Evolutionary conservation across 768 basidiomycete genomes (phyloP), one percentile per base, ranked within the genome.

Genomic region (Boletus rex-veris): DNA sequence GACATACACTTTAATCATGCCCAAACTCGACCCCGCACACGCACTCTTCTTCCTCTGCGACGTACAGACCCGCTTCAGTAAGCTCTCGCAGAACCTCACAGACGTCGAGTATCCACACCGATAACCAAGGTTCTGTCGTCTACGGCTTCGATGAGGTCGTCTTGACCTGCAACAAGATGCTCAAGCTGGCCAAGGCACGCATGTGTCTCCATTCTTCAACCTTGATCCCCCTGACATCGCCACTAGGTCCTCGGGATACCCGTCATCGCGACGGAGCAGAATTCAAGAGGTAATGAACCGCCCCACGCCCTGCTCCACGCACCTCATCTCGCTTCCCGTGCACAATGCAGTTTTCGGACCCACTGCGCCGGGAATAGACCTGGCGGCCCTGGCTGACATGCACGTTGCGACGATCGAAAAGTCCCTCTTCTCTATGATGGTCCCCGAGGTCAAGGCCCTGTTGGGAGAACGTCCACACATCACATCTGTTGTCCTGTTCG

Each of bases 211-310:
- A 38, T 38, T 16, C 14, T 9, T 8, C 37, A 7, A 16, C 37
- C 5, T 38, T 8, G 16, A 38, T 18, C 15, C 2, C 19, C 9
- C 31, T 6, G 28, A 7, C 18, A 42, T 39, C 44, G 38, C 37
- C 37, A 16, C 19, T 37, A 53, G 83, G 71, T 87, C 49, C 75
- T 88, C 39, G 75, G 80, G 47, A 80, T 89, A 43, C 84, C 84
- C 40, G 84, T 95, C 10, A 66, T 94, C n/a, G 81, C 77, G 21
- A 94, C 93, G 0, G 92, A 92, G 57, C 92, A 96, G 71, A 89
- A 90, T 64, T 78, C 88, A 3, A 83, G 74, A 80, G 88, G 90
- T 88, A 51, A 43, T 47, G 8, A n/a, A 39, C 11, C 41, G 16
- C 36, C 42, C 21, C 37, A 28, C 46, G 18, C 31, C 36, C 41